Percentiles rank a stretch among this genome's conserved stretches.
Conservation (phyloP, 208 protist species). For the Leishmania tarentolae region DNA sequence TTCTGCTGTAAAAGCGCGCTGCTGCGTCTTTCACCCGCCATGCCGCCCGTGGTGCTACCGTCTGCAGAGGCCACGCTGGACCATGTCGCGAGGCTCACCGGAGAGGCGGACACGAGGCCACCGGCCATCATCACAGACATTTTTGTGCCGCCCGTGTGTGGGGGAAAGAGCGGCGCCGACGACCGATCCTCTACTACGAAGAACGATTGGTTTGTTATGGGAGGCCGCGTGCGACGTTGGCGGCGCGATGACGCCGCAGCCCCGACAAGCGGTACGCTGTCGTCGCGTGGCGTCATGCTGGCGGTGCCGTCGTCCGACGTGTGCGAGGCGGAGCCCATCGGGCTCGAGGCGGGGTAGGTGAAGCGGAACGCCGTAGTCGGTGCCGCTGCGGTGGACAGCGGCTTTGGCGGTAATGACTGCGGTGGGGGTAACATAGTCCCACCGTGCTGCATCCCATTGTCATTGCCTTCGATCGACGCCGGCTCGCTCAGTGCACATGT, state of each 20-base stretch:
- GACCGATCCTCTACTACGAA: constrained; percentile 52
- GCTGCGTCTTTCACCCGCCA: not conserved
- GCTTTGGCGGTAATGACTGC: not conserved
- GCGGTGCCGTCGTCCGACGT: constrained; percentile 4
- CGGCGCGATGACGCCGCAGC: constrained; percentile 10
- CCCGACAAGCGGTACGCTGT: constrained; percentile 21
- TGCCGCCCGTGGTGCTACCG: not conserved
- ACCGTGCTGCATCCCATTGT: not conserved
- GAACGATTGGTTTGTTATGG: constrained; percentile 53
- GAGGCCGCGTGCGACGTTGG: constrained; percentile 19
- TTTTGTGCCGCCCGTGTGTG: not conserved
- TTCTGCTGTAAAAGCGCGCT: not conserved
- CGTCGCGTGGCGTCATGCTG: constrained; percentile 12
- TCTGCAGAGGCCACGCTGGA: constrained; percentile 5
- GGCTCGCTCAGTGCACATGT: not conserved
- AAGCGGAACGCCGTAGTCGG: not conserved
- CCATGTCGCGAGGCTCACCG: constrained; percentile 13
- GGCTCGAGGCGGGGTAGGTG: not conserved
- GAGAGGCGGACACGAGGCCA: constrained; percentile 3
- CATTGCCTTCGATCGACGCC: not conserved
- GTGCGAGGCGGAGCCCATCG: constrained; percentile 3
- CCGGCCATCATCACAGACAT: not conserved
- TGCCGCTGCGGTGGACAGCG: no score
- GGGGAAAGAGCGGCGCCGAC: not conserved
- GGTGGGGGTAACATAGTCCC: not conserved